A percentile compares a stretch with the other conserved stretches of the same genome.
Conservation (phyloP, 257 asterid genomes). For the Solanum arcanum region DNA sequence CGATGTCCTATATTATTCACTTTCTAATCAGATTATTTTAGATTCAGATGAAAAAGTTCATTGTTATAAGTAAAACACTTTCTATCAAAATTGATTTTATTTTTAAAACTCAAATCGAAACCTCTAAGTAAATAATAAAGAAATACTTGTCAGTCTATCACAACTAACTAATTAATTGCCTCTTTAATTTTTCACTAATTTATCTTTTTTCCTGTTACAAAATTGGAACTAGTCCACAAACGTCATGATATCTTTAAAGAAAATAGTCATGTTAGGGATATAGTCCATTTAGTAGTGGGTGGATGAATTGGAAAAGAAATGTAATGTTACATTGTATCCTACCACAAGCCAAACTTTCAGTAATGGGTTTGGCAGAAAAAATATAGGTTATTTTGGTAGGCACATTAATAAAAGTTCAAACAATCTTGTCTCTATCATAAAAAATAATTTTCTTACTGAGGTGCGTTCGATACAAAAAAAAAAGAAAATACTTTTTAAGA, state of each 20-base stretch:
- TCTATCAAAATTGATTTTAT: not conserved
- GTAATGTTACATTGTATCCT: not conserved
- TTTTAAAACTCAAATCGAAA: not conserved
- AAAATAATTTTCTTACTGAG: not conserved
- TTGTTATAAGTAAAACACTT: not conserved
- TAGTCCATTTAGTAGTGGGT: slow-evolving; percentile 1
- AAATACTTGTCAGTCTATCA: not conserved
- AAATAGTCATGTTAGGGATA: not conserved
- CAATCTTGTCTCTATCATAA: not conserved
- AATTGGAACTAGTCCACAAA: slow-evolving; percentile 2
- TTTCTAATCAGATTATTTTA: not conserved
- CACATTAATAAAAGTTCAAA: not conserved
- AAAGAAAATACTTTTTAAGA: not conserved
- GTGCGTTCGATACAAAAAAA: not conserved
- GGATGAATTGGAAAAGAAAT: slow-evolving; percentile 1
- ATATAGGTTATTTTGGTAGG: not conserved
- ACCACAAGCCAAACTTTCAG: not conserved
- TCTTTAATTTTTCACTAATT: not conserved
- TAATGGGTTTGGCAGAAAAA: slow-evolving; percentile 9
- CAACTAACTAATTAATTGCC: not conserved
- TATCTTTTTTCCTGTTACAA: not conserved
- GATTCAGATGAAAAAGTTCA: not conserved
- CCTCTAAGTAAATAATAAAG: not conserved
- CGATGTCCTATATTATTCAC: not conserved
- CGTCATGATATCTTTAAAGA: slow-evolving; percentile 5